Evolutionary conservation across 345 rosid genomes (phyloP).

Genomic region (Bruguiera gymnorhiza): DNA sequence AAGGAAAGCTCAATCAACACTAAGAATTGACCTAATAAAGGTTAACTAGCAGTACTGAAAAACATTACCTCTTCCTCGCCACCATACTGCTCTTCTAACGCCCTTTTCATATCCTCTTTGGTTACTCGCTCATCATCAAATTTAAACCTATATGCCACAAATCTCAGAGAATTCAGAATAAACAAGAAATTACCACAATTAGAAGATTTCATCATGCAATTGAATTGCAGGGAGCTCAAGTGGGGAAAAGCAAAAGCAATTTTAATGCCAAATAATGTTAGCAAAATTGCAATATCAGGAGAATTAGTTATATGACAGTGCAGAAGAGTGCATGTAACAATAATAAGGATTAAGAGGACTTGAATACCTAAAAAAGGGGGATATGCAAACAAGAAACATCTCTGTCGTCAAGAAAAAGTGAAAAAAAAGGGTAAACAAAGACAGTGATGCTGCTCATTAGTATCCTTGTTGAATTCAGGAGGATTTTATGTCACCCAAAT

Average conservation of each 20-base stretch:
- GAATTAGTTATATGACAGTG: background rate
- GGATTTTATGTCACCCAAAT: too few relatives aligned
- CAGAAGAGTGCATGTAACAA: background rate
- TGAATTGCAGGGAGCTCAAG: background rate
- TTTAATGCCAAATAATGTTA: background rate
- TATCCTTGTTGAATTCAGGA: background rate
- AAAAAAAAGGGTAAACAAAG: background rate
- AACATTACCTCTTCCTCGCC: slow-evolving; percentile 85
- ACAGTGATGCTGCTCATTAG: background rate
- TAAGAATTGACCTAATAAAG: background rate
- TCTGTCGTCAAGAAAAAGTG: background rate
- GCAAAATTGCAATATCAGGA: background rate
- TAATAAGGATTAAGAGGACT: too few relatives aligned
- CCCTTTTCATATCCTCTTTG: slow-evolving; percentile 87
- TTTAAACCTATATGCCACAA: slow-evolving; percentile 57
- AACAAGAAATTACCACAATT: background rate
- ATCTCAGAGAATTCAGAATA: background rate
- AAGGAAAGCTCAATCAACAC: background rate
- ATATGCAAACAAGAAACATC: background rate
- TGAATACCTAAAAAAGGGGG: too few relatives aligned
- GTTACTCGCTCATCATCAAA: slow-evolving; percentile 98
- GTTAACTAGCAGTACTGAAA: background rate
- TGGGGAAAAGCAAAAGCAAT: background rate
- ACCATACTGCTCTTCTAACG: slow-evolving; percentile 95
- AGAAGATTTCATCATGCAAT: background rate